Evolutionary conservation across 2,329 filamentous ascomycete species (phyloP), one percentile per base, ranked within the genome.

Genomic region (Pseudogymnoascus sp.): DNA sequence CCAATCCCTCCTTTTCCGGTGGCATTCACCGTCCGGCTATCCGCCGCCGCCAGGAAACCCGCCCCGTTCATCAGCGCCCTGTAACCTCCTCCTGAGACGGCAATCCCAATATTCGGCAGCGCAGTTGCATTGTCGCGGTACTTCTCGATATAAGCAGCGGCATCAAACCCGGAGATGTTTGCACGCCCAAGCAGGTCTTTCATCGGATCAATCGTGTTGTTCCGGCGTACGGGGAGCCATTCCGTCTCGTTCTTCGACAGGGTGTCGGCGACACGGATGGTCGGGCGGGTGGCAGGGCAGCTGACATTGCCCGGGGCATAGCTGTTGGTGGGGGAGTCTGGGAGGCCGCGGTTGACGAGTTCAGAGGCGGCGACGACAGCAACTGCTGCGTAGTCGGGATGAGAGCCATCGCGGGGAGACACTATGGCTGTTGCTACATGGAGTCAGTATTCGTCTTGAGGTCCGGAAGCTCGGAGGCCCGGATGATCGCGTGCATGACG

Each of bases 41-140:
- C 92, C 68, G 91, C 93, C 0, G 91, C 92, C 31, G 89, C 84
- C 15, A 96, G 70, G 47, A 87, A 88, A 65, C 92, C 92, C 15
- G 87, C 92, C 38, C 90, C 91, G 71, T 89, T 93, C 78, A 93
- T 79, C 78, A 96, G 80, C n/a, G 92, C 91, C 64, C 92, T 82
- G 74, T 95, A 96, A 36, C 92, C 92, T 72, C 92, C 92, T 11
- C 91, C 91, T 0, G 90, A 95, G 50, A 89, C 79, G 10, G 91
- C 90, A 66, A 96, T 83, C 15, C 81, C 91, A 66, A 96, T 86
- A 68, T 87, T 89, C 0, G 87, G 87, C 26, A 88, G 70, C 1
- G 80, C 78, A 15, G 80, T 80, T 0, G 77, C 78, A 74, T 89
- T 87, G 65, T 78, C 76, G 28, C 76, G 76, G 65, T 84, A 74